These are phyloP conservation scores for Crithidia acanthocephali DNA, from an alignment of 208 protist genomes.

Conservation along the genomic window DNA sequence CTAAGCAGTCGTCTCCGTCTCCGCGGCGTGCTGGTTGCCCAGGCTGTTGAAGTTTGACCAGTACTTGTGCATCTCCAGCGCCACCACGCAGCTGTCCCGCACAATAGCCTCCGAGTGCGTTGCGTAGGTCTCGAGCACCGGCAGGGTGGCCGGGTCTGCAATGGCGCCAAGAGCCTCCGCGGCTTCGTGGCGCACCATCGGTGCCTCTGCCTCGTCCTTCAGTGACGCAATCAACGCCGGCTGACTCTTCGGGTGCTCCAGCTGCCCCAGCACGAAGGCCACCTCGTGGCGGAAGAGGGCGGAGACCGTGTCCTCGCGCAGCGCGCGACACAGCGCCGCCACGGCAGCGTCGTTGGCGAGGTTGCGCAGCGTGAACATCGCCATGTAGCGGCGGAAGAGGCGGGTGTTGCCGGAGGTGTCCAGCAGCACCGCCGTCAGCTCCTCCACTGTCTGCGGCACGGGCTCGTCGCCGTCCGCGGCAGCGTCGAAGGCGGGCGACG, in stretches of 20 bases:
- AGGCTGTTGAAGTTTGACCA: conserved; percentile 80
- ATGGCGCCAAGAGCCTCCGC: conserved; percentile 98
- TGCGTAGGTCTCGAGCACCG: conserved; percentile 67
- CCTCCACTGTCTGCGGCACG: conserved; percentile 46
- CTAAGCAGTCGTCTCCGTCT: conserved; percentile 10
- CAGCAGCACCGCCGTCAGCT: conserved; percentile 68
- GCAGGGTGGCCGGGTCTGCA: conserved; percentile 72
- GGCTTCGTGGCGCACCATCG: conserved; percentile 98
- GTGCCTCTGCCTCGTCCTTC: conserved; percentile 84
- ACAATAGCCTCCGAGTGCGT: conserved; percentile 81
- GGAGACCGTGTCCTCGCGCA: conserved; percentile 84
- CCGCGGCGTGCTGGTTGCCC: conserved; percentile 17
- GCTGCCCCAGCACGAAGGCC: conserved; percentile 97
- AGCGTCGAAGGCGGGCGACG: conserved; percentile 84
- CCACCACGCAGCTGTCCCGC: conserved; percentile 85
- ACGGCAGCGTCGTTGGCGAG: conserved; percentile 71
- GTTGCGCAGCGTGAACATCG: conserved; percentile 97
- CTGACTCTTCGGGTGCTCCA: conserved; percentile 87
- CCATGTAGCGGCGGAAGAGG: conserved; percentile 96
- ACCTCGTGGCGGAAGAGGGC: conserved; percentile 98
- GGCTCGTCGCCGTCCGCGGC: conserved; percentile 26
- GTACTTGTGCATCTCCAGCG: conserved; percentile 90
- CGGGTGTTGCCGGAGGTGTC: conserved; percentile 65
- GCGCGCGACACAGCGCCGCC: conserved; percentile 79
- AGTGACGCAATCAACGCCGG: conserved; percentile 72